A percentile compares a stretch with the other conserved stretches of the same genome.
Conservation (phyloP, 2,329 filamentous ascomycete species). For the Aspergillus terreus region DNA sequence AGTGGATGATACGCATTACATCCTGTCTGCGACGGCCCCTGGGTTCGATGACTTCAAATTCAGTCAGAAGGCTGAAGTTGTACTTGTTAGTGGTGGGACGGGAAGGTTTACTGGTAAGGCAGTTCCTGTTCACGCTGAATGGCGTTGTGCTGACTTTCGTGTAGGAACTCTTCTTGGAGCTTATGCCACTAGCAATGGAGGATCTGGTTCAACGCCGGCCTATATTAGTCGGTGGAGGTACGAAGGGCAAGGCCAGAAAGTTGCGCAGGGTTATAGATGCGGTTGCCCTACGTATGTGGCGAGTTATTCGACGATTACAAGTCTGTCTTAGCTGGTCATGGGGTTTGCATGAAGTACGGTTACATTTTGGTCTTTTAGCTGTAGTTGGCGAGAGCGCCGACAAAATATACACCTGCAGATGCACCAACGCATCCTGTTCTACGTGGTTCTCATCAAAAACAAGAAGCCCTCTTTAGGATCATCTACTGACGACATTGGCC, state of each 20-base stretch:
- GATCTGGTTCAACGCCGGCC: neutral
- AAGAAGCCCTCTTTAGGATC: too few relatives aligned
- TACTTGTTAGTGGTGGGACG: conserved; percentile 2
- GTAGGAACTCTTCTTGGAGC: conserved; percentile 2
- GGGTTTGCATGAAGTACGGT: too few relatives aligned
- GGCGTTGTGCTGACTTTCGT: neutral
- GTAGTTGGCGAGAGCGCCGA: too few relatives aligned
- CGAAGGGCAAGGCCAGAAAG: neutral
- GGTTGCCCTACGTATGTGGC: too few relatives aligned
- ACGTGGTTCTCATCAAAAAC: too few relatives aligned
- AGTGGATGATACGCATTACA: neutral
- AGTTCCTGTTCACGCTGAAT: neutral
- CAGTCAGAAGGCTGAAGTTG: neutral
- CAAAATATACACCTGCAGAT: too few relatives aligned
- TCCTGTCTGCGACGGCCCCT: neutral
- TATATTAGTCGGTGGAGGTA: conserved; percentile 7
- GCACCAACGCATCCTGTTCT: too few relatives aligned
- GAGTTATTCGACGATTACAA: too few relatives aligned
- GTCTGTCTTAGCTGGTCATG: too few relatives aligned
- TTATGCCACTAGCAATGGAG: conserved; percentile 4
- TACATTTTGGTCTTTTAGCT: too few relatives aligned
- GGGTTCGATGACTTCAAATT: neutral
- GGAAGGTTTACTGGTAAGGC: conserved; percentile 2
- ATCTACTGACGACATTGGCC: too few relatives aligned
- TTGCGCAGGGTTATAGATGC: neutral